Percentiles rank a stretch among this genome's conserved stretches.
Conservation (phyloP, 192 early-diverging fungal genomes). For the Coemansia sp. region DNA sequence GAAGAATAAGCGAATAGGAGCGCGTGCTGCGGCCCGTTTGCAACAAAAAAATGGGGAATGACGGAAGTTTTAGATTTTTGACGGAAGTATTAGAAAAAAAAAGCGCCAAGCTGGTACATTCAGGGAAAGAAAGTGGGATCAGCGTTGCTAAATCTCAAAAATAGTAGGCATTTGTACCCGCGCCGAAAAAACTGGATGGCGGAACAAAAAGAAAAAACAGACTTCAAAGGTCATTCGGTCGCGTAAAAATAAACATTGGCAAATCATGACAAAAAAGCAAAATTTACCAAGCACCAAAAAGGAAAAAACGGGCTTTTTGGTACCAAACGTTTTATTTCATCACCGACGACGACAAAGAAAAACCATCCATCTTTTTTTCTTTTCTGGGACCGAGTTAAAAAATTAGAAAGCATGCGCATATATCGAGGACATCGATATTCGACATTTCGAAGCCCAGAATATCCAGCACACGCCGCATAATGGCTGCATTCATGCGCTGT, state of each 20-base stretch:
- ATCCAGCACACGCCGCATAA: neutral
- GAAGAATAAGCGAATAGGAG: too few species aligned
- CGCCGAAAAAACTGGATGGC: neutral
- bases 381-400: slow-evolving; percentile 16
- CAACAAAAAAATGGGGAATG: too few species aligned
- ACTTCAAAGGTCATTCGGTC: neutral
- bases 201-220: slow-evolving; percentile 2
- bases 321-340: neutral
- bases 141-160: neutral
- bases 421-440: neutral
- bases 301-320: neutral
- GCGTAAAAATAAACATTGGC: neutral
- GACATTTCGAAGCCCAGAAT: slow-evolving; percentile 1
- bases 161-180: neutral
- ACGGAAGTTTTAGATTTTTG: too few species aligned
- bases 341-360: neutral
- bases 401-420: neutral
- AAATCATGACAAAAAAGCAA: neutral
- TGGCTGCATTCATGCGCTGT: neutral
- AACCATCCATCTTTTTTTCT: neutral
- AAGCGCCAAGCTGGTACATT: too few species aligned
- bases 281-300: neutral
- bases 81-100: too few species aligned
- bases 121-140: too few species aligned
- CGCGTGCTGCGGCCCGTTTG: too few species aligned